These are phyloP conservation scores for Dendrobium huoshanense DNA, from an alignment of 106 monocot species.

Conservation along the genomic window DNA sequence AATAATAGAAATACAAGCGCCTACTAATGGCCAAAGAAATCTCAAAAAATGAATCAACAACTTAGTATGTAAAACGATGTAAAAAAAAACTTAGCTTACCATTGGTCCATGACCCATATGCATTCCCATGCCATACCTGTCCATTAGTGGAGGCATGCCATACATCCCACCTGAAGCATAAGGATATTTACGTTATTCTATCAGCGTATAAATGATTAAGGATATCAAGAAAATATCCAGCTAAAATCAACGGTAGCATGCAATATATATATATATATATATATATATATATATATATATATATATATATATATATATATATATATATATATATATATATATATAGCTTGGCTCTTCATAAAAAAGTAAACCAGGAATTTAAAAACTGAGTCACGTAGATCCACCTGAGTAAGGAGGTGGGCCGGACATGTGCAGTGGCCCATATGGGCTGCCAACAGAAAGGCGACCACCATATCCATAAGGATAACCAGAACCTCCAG, in stretches of 20 bases:
- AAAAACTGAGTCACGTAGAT: slow-evolving; percentile 24
- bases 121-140: slow-evolving; percentile 68
- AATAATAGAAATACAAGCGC: background rate
- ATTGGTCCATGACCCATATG: slow-evolving; percentile 57
- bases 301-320: no score
- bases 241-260: background rate
- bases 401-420: slow-evolving; percentile 50
- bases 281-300: no score
- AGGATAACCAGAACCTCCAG: slow-evolving; percentile 43
- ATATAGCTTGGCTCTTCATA: no score
- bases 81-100: slow-evolving; percentile 29
- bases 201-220: background rate
- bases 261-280: no score
- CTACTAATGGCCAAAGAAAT: background rate
- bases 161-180: slow-evolving; percentile 77
- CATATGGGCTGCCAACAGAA: slow-evolving; percentile 73
- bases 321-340: no score
- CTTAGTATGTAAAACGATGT: background rate
- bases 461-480: slow-evolving; percentile 55
- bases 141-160: slow-evolving; percentile 72
- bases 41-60: background rate
- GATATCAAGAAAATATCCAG: background rate
- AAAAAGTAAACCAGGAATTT: no score
- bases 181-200: background rate
- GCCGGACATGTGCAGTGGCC: slow-evolving; percentile 45